Evolutionary conservation across 148 eudicot genomes (phyloP), one percentile per base, ranked within the genome.

Genomic region (Oxyria digyna): DNA sequence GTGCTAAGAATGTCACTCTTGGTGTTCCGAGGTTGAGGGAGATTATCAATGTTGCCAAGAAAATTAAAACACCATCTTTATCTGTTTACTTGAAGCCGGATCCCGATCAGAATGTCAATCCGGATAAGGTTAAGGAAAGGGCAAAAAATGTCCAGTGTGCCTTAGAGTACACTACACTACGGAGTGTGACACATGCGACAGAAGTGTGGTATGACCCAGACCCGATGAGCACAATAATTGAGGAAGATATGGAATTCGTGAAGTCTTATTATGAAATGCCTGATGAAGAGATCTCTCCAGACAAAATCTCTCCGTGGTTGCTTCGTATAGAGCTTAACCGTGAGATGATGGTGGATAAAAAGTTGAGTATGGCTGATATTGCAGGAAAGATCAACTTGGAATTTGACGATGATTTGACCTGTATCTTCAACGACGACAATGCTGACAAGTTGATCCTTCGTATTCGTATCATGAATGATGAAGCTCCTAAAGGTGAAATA

Each of bases 181-280:
- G 99, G 37, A 90, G 99, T 80, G 99, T 94, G 55, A 88, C 99
- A 0, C 97, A 94, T 82, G 99, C 99, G 71, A 90, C 97, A 43
- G 99, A 94, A 85, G 96, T 94, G 27, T 94, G 99, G 99, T 94
- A 90, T 27, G 99, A 94, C 78, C 99, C 98, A 69, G 96, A 90
- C 71, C 97, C 96, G 10, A 90, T 85, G 91, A 85, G 91, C 79
- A 94, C 99, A 31, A 64, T 94, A 12, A 94, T 94, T 37, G 96
- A 85, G 1, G 99, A 94, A 77, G 99, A 94, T 78, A 81, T 88
- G 52, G 99, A 94, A 43, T 90, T 94, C 79, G 99, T 94, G 70
- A 88, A 81, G 76, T 88, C 99, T 14, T 94, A 94, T 59, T 94
- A 82, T 85, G 99, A 94, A 77, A 88, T 94, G 99, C 99, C 99